Percentiles rank a stretch among this genome's conserved stretches.
These are phyloP conservation scores for Coemansia sp. DNA, from an alignment of 192 early-diverging fungal genomes.

Conservation along the genomic window DNA sequence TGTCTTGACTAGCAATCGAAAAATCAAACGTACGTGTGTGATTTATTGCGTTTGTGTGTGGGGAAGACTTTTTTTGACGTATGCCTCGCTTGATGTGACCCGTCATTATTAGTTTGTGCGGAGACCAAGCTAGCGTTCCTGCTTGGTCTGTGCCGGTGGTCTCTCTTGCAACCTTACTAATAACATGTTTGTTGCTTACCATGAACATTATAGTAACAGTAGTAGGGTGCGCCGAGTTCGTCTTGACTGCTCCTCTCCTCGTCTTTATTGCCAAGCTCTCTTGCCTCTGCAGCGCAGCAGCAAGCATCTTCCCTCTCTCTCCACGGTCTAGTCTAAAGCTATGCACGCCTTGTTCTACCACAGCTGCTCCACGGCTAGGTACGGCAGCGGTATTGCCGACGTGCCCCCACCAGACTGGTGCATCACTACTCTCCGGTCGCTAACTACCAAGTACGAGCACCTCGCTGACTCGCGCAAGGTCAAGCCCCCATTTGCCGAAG, in stretches of 20 bases:
- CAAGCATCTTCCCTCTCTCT: not conserved
- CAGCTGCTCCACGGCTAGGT: conserved; percentile 14
- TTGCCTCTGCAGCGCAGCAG: conserved; percentile 23
- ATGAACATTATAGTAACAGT: not conserved
- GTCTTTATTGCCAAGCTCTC: not conserved
- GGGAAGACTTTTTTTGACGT: not conserved
- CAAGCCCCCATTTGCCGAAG: conserved; percentile 57
- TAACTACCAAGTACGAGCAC: conserved; percentile 58
- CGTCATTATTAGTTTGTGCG: not conserved
- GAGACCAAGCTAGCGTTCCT: not conserved
- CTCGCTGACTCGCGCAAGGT: conserved; percentile 56
- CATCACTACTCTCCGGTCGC: conserved; percentile 44
- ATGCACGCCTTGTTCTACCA: conserved; percentile 33
- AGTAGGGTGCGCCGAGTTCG: not conserved
- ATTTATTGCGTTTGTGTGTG: conserved; percentile 6
- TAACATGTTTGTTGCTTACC: not conserved
- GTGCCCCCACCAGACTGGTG: conserved; percentile 58
- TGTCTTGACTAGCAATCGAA: conserved; percentile 6
- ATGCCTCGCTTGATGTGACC: not conserved
- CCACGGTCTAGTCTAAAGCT: not conserved
- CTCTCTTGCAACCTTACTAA: not conserved
- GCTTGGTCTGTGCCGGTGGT: not conserved
- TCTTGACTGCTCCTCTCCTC: not conserved
- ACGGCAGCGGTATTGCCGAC: conserved; percentile 22
- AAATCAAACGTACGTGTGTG: conserved; percentile 7